Evolutionary conservation across 208 protist species (phyloP).

Genomic region (Leishmania major): DNA sequence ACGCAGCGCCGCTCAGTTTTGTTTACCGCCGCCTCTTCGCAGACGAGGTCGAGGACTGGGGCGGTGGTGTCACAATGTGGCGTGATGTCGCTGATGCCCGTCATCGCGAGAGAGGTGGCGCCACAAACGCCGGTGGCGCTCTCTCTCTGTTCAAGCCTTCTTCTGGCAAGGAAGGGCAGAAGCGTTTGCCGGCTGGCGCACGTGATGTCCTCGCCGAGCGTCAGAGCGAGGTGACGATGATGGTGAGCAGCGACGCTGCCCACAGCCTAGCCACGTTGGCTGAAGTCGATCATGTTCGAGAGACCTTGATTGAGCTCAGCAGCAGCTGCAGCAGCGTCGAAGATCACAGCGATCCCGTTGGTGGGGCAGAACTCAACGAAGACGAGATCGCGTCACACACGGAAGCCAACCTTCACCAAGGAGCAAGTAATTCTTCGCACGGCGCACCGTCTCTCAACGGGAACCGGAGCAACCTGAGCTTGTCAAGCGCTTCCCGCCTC

Average conservation of each 20-base stretch:
- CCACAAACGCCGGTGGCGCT: neutral
- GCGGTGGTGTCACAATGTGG: neutral
- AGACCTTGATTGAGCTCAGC: conserved; percentile 28
- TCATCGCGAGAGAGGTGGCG: neutral
- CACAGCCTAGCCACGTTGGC: neutral
- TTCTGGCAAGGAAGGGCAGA: neutral
- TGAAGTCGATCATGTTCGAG: neutral
- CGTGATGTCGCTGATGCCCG: neutral
- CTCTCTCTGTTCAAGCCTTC: neutral
- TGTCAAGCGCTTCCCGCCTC: neutral
- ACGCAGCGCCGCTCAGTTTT: neutral
- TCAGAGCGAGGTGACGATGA: neutral
- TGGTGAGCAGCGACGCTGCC: neutral
- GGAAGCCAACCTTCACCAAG: neutral
- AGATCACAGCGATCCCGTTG: neutral
- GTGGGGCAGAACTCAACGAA: neutral
- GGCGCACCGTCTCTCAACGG: neutral
- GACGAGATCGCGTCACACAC: neutral
- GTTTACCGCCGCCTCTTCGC: conserved; percentile 7
- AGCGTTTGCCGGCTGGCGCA: neutral
- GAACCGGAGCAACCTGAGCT: neutral
- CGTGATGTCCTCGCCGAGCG: neutral
- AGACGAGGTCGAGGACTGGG: conserved; percentile 3
- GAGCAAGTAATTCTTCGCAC: neutral
- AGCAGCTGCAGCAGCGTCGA: conserved; percentile 2